Percentiles rank a stretch among this genome's conserved stretches.
Evolutionary conservation across 2,329 filamentous ascomycete species (phyloP).

Genomic region (Pseudogymnoascus sp.): DNA sequence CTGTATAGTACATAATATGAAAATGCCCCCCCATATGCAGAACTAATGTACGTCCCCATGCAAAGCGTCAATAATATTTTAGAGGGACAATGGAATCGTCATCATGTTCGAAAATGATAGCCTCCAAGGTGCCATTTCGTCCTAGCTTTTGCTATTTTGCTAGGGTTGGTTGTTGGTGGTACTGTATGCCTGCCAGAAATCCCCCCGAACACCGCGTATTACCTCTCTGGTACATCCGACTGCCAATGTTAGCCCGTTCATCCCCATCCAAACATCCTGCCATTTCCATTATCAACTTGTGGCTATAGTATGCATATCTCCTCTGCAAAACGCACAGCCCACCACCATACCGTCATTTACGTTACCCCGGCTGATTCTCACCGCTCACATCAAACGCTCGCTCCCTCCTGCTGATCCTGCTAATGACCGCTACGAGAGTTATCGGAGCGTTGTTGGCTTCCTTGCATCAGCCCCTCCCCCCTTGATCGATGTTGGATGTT

Average conservation of each 20-base stretch:
- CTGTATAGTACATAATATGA: not conserved
- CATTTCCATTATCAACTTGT: not conserved
- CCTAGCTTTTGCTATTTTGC: not conserved
- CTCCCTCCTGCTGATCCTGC: conserved; percentile 6
- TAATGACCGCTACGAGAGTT: not conserved
- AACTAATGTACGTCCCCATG: not conserved
- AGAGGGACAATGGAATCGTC: not conserved
- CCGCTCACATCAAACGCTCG: conserved; percentile 8
- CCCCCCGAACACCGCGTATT: not conserved
- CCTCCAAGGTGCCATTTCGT: conserved; percentile 1
- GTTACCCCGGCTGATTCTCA: not conserved
- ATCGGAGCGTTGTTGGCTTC: not conserved
- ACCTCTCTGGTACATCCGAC: not conserved
- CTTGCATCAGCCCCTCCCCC: not conserved
- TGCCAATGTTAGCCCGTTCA: not conserved
- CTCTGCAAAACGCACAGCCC: conserved; percentile 3
- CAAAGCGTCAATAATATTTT: not conserved
- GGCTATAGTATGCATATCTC: not conserved
- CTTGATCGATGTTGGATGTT: not conserved
- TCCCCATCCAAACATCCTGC: conserved; percentile 3
- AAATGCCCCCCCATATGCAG: too few species aligned
- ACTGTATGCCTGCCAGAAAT: not conserved
- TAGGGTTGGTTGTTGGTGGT: not conserved
- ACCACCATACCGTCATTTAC: not conserved
- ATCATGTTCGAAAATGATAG: conserved; percentile 3